A percentile compares a stretch with the other conserved stretches of the same genome.
Evolutionary conservation across 495 filamentous ascomycete genomes (phyloP).

Genomic region (Xylaria curta): DNA sequence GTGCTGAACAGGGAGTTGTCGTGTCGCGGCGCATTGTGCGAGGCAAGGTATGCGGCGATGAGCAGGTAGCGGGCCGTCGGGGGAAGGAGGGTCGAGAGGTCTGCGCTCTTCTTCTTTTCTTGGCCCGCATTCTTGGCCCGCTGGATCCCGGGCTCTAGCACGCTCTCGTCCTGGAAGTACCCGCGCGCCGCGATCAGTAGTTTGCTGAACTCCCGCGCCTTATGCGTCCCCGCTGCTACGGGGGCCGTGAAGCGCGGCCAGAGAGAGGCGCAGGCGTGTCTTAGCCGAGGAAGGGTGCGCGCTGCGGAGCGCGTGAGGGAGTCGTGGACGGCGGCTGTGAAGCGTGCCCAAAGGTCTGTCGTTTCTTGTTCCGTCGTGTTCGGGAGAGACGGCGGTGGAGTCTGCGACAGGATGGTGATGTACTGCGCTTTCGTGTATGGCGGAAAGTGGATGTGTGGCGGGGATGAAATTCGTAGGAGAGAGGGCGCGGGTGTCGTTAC

Average conservation of each 20-base stretch:
- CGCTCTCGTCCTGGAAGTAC: constrained; percentile 77
- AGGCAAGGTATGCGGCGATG: constrained; percentile 88
- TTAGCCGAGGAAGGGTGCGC: constrained; percentile 67
- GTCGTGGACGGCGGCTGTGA: constrained; percentile 75
- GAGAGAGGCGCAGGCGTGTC: constrained; percentile 60
- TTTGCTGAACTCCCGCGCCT: constrained; percentile 79
- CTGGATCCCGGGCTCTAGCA: constrained; percentile 74
- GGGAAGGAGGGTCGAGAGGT: constrained; percentile 64
- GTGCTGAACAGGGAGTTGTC: constrained; percentile 89
- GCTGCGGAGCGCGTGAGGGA: constrained; percentile 70
- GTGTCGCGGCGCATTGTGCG: constrained; percentile 78
- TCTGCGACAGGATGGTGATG: constrained; percentile 69
- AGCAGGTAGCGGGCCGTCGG: constrained; percentile 84
- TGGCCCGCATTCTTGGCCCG: constrained; percentile 34
- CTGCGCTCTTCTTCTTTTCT: constrained; percentile 28
- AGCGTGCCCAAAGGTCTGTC: constrained; percentile 78
- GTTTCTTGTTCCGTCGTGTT: constrained; percentile 51
- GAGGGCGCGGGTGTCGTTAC: constrained; percentile 73
- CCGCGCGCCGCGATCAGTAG: constrained; percentile 75
- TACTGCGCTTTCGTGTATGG: constrained; percentile 82
- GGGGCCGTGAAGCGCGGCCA: constrained; percentile 76
- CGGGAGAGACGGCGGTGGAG: constrained; percentile 46
- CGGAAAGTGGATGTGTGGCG: constrained; percentile 84
- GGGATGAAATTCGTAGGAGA: constrained; percentile 72
- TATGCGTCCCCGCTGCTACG: constrained; percentile 66